These are phyloP conservation scores for Oryza nivara DNA, from an alignment of 176 grass and related monocot species.

Conservation along the genomic window DNA sequence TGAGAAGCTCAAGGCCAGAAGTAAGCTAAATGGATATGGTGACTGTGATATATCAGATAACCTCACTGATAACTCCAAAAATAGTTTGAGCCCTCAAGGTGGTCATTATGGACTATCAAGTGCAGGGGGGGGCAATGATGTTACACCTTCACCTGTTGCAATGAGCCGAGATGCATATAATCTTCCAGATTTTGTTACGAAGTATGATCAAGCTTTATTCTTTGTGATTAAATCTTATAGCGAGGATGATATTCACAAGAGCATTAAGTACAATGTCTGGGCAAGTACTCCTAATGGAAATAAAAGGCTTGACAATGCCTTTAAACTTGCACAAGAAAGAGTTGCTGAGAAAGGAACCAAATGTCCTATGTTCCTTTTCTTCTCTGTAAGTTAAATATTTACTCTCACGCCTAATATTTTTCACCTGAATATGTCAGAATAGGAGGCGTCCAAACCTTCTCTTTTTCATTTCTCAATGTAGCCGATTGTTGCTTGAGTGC, in stretches of 20 bases:
- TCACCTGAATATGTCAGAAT: slow-evolving; percentile 4
- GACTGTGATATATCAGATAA: slow-evolving; percentile 47
- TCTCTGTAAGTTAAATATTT: slow-evolving; percentile 77
- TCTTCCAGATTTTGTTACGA: slow-evolving; percentile 71
- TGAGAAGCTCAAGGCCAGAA: slow-evolving; percentile 56
- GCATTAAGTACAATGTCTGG: slow-evolving; percentile 97
- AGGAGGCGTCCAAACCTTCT: slow-evolving; percentile 7
- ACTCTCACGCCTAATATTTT: slow-evolving; percentile 8
- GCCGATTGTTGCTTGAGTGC: slow-evolving; percentile 13
- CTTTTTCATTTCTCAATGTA: slow-evolving; percentile 8
- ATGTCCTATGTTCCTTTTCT: slow-evolving; percentile 87
- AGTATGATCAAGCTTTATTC: slow-evolving; percentile 82
- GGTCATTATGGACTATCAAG: slow-evolving; percentile 29
- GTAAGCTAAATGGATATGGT: slow-evolving; percentile 57
- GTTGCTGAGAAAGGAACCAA: slow-evolving; percentile 63
- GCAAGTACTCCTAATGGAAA: slow-evolving; percentile 96
- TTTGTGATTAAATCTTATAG: slow-evolving; percentile 99
- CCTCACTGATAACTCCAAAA: slow-evolving; percentile 44
- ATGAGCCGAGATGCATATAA: slow-evolving; percentile 66
- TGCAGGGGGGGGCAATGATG: slow-evolving; percentile 32
- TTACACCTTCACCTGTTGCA: slow-evolving; percentile 28
- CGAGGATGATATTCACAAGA: slow-evolving; percentile 97
- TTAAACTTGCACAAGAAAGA: slow-evolving; percentile 76
- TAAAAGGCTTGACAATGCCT: slow-evolving; percentile 91
- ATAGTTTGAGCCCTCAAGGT: slow-evolving; percentile 30